Evolutionary conservation across 805 yeast species (phyloP).

Genomic region (Groenewaldozyma tartarivorans): DNA sequence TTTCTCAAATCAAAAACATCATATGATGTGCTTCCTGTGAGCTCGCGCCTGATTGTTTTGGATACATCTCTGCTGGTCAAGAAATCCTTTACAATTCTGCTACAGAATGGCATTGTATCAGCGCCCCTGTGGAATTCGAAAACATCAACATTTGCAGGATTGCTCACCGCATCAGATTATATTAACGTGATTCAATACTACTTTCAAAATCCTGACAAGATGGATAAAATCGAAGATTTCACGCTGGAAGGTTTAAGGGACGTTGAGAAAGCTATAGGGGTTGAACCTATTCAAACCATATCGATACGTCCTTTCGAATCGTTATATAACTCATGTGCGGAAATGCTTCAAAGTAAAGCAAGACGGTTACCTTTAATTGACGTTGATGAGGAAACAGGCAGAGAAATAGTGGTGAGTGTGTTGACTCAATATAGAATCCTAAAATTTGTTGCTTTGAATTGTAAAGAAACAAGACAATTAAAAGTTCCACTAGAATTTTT

Average conservation of each 20-base stretch:
- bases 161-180: slow-evolving; percentile 84
- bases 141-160: slow-evolving; percentile 85
- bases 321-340: slow-evolving; percentile 84
- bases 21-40: slow-evolving; percentile 93
- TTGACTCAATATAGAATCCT: slow-evolving; percentile 92
- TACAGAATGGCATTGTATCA: slow-evolving; percentile 89
- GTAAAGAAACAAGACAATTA: slow-evolving; percentile 84
- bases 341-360: slow-evolving; percentile 81
- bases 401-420: slow-evolving; percentile 92
- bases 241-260: slow-evolving; percentile 79
- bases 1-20: slow-evolving; percentile 87
- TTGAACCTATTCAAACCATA: slow-evolving; percentile 72
- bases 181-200: slow-evolving; percentile 92
- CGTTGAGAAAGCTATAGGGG: slow-evolving; percentile 81
- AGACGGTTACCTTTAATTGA: slow-evolving; percentile 92
- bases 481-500: slow-evolving; percentile 66
- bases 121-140: slow-evolving; percentile 96
- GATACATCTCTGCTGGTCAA: slow-evolving; percentile 87
- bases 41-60: slow-evolving; percentile 83
- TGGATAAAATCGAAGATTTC: slow-evolving; percentile 76
- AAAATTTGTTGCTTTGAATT: slow-evolving; percentile 90
- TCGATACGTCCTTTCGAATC: slow-evolving; percentile 87
- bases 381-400: slow-evolving; percentile 80
- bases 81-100: slow-evolving; percentile 76
- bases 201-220: slow-evolving; percentile 74